Base-by-base conservation (phyloP, 805 yeast genomes). In the Starmerella bacillaris region DNA sequence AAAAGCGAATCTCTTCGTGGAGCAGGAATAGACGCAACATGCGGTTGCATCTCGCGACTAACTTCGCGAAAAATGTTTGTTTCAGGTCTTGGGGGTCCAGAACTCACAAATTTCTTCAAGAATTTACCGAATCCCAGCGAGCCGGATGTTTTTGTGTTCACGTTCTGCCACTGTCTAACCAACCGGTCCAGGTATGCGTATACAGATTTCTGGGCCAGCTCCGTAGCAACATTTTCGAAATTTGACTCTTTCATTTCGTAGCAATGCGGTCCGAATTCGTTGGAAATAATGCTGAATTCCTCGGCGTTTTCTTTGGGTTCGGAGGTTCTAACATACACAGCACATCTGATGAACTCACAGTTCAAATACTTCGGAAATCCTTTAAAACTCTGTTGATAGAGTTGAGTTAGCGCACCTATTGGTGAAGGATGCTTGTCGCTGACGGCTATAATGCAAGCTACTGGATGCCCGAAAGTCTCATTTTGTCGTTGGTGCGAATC, bases 401-500 rank as follows among this genome's bases (percentile, higher is more conserved):
- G 46, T 21, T 61, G 58, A 3, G 71, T 66, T 17, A 79, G 56
- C 26, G 71, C 51, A 15, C 65, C 67, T 34, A 76, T 63, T 4
- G 89, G 72, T n/a, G 57, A 54, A 9, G 68, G 72, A 21, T 74
- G 78, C 11, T 55, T 43, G 17, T 70, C 62, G 17, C 79, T 68
- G 3, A 82, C 60, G 1, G 74, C 73, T 34, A 82, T 63, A 11
- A 86, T 51, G 28, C 83, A 77, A 2, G 79, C 66, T 2, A 82
- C 68, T 0, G 95, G 95, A 51, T 84, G 94, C 44, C 78, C 74
- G 53, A 83, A 73, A 4, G 82, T 74, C 53, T 86, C 95, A 51
- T 8, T 6, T 11, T 15, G 5, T 7, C 29, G 29, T 18, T 7
- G 29, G 5, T 8, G 7, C 7, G 29, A 6, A 5, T 15, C n/a